Evolutionary conservation across 768 basidiomycete genomes (phyloP).

Genomic region (Phylloporus sp.): DNA sequence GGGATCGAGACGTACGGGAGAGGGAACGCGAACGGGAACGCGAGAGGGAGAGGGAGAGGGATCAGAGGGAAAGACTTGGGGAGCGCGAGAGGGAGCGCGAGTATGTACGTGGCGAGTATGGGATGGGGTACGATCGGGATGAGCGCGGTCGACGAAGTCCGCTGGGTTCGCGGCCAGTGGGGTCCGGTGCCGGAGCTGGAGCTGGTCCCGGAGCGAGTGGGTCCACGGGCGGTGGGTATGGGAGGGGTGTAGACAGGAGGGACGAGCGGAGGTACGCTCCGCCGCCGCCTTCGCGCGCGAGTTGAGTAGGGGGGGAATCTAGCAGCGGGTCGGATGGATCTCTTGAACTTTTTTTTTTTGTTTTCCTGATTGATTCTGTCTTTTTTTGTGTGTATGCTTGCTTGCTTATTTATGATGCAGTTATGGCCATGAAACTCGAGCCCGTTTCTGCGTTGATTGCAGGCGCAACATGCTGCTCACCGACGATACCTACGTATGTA

Average conservation of each 20-base stretch:
- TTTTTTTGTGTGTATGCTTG: no score
- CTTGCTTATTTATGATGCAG: no score
- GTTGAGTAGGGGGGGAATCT: not conserved
- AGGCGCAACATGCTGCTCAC: no score
- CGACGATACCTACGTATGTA: no score
- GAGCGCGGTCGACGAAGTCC: conserved; percentile 25
- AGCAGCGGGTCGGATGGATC: not conserved
- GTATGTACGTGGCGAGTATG: conserved; percentile 28
- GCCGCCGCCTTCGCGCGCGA: conserved; percentile 19
- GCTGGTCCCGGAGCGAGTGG: conserved; percentile 1
- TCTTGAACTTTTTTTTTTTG: not conserved
- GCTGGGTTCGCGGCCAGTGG: conserved; percentile 13
- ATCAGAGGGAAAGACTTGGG: conserved; percentile 14
- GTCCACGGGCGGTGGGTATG: conserved; percentile 20
- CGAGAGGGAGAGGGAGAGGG: conserved; percentile 10
- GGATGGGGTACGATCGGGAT: conserved; percentile 35
- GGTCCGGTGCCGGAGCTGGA: no score
- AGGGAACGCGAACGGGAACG: conserved; percentile 13
- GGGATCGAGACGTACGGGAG: no score
- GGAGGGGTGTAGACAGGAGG: conserved; percentile 23
- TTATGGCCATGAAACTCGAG: no score
- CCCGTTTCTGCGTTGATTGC: no score
- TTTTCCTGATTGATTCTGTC: no score
- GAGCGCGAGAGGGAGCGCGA: conserved; percentile 37
- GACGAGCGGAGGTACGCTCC: conserved; percentile 38